Evolutionary conservation across 2,329 filamentous ascomycete genomes (phyloP).

Genomic region (Cladosporium sp.): DNA sequence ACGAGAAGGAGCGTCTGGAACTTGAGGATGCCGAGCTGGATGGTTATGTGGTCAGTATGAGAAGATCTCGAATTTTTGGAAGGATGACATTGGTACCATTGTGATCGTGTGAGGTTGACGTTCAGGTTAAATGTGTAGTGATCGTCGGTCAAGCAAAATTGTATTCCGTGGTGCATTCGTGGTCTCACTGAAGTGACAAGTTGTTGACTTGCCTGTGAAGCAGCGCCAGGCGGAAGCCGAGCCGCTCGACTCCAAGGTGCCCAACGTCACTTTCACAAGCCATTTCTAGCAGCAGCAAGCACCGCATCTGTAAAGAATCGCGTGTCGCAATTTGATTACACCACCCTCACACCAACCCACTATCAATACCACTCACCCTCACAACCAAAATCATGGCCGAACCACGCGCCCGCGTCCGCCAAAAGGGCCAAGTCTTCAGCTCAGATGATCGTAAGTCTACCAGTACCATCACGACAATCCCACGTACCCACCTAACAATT

Average conservation of each 20-base stretch:
- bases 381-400: constrained; percentile 45
- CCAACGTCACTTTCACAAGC: constrained; percentile 22
- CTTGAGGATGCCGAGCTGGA: constrained; percentile 93
- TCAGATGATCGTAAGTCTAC: constrained; percentile 37
- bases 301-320: background rate
- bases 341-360: background rate
- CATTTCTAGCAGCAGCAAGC: background rate
- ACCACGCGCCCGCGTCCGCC: constrained; percentile 51
- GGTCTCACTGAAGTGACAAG: constrained; percentile 7
- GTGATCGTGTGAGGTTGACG: background rate
- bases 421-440: constrained; percentile 51
- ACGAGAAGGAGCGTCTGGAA: constrained; percentile 96
- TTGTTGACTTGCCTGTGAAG: constrained; percentile 14
- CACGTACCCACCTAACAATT: constrained; percentile 21
- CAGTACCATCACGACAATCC: constrained; percentile 39
- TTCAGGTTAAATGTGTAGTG: background rate
- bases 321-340: background rate
- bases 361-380: background rate
- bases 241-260: constrained; percentile 5
- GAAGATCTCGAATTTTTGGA: background rate
- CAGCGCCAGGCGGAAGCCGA: constrained; percentile 9
- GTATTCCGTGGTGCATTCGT: background rate
- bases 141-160: constrained; percentile 3
- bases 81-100: constrained; percentile 21
- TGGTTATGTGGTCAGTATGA: background rate